Conservation (phyloP, 1,139 yeast species). For the Pichia sp. region DNA sequence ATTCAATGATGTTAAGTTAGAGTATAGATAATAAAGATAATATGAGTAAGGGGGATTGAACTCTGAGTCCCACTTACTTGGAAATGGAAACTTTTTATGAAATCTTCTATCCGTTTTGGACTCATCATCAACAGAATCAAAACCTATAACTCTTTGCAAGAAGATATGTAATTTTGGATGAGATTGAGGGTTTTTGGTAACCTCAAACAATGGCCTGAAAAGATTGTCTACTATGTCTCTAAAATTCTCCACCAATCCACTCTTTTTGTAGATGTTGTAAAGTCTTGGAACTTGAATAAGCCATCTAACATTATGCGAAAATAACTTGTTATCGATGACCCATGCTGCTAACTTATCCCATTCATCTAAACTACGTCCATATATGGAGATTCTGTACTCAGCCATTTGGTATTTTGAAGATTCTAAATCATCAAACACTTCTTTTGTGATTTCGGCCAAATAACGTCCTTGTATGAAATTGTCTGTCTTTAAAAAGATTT, state of each 20-base stretch:
- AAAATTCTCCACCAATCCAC: constrained; percentile 65
- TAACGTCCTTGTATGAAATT: constrained; percentile 85
- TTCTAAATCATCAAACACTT: constrained; percentile 90
- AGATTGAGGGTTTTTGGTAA: constrained; percentile 71
- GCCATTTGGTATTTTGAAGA: constrained; percentile 95
- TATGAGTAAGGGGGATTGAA: constrained; percentile 97
- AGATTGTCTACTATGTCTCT: constrained; percentile 73
- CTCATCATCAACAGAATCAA: constrained; percentile 98
- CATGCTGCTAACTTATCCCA: constrained; percentile 96
- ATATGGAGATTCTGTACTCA: constrained; percentile 90
- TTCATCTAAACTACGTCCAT: constrained; percentile 84
- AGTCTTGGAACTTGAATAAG: constrained; percentile 90
- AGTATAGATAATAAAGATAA: constrained; percentile 81
- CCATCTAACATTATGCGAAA: constrained; percentile 96
- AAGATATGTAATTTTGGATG: constrained; percentile 89
- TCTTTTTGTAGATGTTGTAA: constrained; percentile 80
- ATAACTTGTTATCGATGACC: constrained; percentile 88
- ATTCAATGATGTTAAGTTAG: constrained; percentile 82
- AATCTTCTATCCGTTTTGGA: constrained; percentile 82
- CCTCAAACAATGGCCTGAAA: constrained; percentile 90
- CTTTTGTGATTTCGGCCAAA: constrained; percentile 88
- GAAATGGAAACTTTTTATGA: constrained; percentile 77
- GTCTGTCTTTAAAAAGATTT: constrained; percentile 91
- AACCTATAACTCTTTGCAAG: constrained; percentile 91
- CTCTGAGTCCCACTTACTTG: constrained; percentile 70